Base-by-base conservation (phyloP, 1,284 basidiomycete species). In the Flammula alnicola region DNA sequence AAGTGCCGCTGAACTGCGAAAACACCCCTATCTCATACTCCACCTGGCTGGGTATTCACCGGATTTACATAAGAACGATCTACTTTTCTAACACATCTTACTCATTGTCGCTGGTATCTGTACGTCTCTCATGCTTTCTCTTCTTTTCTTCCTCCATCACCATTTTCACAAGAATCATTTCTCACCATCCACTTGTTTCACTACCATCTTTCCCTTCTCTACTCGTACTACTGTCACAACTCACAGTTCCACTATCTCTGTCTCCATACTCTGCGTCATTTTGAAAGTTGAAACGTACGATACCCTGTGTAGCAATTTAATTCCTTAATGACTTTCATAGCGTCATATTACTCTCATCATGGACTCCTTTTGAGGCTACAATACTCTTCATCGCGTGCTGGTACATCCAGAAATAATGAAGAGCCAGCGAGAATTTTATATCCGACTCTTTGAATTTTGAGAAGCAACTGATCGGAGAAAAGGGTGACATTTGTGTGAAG, bases 21-120 rank as follows among this genome's bases (percentile, higher is more conserved):
- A 79, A 55, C 94, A 99, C 70, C 81, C 83, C 22, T 99, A 97
- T 75, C 84, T 98, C 51, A 73, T 75, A 54, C 78, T 89, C 48
- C 88, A 57, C 77, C 78, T 27, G 82, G 76, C 49, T 97, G 94
- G 93, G 74, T 78, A 44, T 98, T 92, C 72, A 80, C 73, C 55
- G 84, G 83, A 65, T 77, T 75, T 61, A 72, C 70, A 57, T 72
- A 67, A 65, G 62, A 63, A 60, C 59, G 54, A 63, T 57, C 43
- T 51, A 51, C 51, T 47, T 45, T 61, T 59, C 55, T 59, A 52
- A 54, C 55, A 47, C 49, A 51, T 47, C 47, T 39, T 38, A 47
- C 51, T 40, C 51, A 51, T 52, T 46, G 37, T 51, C 49, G 20
- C 45, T 50, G 25, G 27, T 44, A 44, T 44, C 42, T 52, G 45